Percentiles rank a stretch among this genome's conserved stretches.
These are phyloP conservation scores for Boletus fagicola DNA, from an alignment of 768 basidiomycete species.

Conservation along the genomic window DNA sequence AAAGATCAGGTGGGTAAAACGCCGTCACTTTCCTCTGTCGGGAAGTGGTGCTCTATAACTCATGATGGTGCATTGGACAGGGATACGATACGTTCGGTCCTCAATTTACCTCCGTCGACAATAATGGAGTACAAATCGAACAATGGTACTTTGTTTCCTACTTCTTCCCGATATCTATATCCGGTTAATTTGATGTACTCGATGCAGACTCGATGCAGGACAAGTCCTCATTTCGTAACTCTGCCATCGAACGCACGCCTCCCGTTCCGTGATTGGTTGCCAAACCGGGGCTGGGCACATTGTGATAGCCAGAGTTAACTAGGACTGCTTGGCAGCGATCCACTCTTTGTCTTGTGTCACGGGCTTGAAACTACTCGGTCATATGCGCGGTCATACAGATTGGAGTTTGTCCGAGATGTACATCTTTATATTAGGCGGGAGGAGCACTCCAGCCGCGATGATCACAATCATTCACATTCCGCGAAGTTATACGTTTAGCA, in stretches of 20 bases:
- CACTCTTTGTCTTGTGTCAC: not conserved
- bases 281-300: not conserved
- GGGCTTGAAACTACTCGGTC: slow-evolving; percentile 4
- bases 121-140: slow-evolving; percentile 96
- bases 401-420: slow-evolving; percentile 13
- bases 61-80: slow-evolving; percentile 38
- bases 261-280: slow-evolving; percentile 14
- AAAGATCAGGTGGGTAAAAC: slow-evolving; percentile 66
- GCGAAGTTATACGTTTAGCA: not conserved
- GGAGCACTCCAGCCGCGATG: not conserved
- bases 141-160: slow-evolving; percentile 50
- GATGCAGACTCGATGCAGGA: slow-evolving; percentile 81
- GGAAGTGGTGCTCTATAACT: not conserved
- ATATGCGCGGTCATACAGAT: slow-evolving; percentile 2
- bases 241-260: slow-evolving; percentile 49
- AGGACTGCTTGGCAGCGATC: not conserved
- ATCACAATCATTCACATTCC: slow-evolving; percentile 6
- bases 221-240: slow-evolving; percentile 79
- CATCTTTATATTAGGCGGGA: slow-evolving; percentile 7
- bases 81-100: slow-evolving; percentile 73
- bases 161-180: not conserved
- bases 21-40: slow-evolving; percentile 29
- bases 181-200: not conserved
- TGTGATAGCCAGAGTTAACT: not conserved
- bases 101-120: slow-evolving; percentile 73